Conservation (phyloP, 768 basidiomycete species). For the Infundibulicybe gibba region DNA sequence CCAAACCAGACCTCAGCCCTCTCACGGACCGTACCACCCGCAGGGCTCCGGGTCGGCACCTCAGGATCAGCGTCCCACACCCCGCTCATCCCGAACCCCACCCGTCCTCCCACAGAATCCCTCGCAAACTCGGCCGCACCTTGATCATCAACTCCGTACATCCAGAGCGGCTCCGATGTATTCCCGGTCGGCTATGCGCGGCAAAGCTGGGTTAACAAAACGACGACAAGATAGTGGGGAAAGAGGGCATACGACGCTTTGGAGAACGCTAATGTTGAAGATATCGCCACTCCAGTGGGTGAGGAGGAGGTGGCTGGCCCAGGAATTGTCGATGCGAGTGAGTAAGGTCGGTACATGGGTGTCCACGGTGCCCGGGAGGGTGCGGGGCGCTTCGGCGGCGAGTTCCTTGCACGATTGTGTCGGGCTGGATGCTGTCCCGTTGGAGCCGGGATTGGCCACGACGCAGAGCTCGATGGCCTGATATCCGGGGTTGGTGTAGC, state of each 20-base stretch:
- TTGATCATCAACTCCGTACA: neutral
- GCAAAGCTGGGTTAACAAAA: neutral
- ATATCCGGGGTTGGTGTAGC: neutral
- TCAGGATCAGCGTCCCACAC: conserved; percentile 17
- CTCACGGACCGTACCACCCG: too few species aligned
- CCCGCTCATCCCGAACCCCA: conserved; percentile 12
- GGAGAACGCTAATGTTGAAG: conserved; percentile 16
- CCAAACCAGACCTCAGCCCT: conserved; percentile 23
- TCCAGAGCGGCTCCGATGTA: conserved; percentile 15
- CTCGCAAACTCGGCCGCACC: conserved; percentile 11
- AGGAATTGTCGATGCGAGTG: conserved; percentile 12
- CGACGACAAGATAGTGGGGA: neutral
- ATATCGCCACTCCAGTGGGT: conserved; percentile 18
- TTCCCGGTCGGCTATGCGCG: conserved; percentile 13
- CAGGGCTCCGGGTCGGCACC: conserved; percentile 7
- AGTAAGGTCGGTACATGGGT: conserved; percentile 18
- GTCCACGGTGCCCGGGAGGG: conserved; percentile 17
- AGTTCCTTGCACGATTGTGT: conserved; percentile 6
- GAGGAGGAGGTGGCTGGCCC: conserved; percentile 13
- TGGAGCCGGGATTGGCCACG: too few species aligned
- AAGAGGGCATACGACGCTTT: conserved; percentile 16
- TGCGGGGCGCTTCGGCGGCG: too few species aligned
- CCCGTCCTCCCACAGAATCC: conserved; percentile 3
- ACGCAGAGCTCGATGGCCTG: too few species aligned
- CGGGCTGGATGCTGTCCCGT: too few species aligned